These are phyloP conservation scores for Tuber microsphaerosporum DNA, from an alignment of 495 filamentous ascomycete species.

Conservation along the genomic window DNA sequence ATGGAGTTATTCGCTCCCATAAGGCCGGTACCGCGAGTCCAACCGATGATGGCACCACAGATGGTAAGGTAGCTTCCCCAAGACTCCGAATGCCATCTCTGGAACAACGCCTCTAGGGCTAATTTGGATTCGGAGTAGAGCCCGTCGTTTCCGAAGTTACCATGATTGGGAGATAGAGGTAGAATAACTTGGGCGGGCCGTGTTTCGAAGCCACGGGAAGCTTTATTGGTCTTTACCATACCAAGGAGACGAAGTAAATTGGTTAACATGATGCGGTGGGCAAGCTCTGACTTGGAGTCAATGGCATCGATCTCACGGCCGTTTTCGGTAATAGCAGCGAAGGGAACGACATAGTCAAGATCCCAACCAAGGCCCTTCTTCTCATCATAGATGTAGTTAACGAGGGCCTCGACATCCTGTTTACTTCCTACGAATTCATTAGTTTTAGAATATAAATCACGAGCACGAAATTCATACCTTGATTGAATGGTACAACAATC, in stretches of 20 bases:
- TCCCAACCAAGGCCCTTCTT: slow-evolving; percentile 98
- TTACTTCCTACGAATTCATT: slow-evolving; percentile 57
- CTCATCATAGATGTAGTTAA: slow-evolving; percentile 93
- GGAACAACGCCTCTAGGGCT: slow-evolving; percentile 93
- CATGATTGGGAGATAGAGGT: slow-evolving; percentile 94
- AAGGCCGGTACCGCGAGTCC: slow-evolving; percentile 95
- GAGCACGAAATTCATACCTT: slow-evolving; percentile 47
- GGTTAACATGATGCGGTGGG: slow-evolving; percentile 98
- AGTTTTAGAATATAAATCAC: background rate
- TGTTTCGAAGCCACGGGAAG: slow-evolving; percentile 77
- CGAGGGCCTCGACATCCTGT: slow-evolving; percentile 86
- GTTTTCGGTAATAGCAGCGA: slow-evolving; percentile 95
- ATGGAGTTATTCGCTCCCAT: slow-evolving; percentile 99
- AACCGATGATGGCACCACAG: slow-evolving; percentile 96
- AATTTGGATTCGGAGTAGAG: slow-evolving; percentile 98
- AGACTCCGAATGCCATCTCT: slow-evolving; percentile 94
- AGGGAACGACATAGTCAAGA: slow-evolving; percentile 90
- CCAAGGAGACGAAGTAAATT: slow-evolving; percentile 89
- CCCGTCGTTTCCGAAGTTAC: slow-evolving; percentile 95
- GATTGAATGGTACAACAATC: slow-evolving; percentile 97
- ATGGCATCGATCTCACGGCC: slow-evolving; percentile 95
- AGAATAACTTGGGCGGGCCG: slow-evolving; percentile 94
- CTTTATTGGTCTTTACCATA: slow-evolving; percentile 82
- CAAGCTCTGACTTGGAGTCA: slow-evolving; percentile 96
- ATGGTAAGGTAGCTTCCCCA: slow-evolving; percentile 98